Evolutionary conservation across 2,329 filamentous ascomycete genomes (phyloP), one percentile per base, ranked within the genome.

Genomic region (Plenodomus biglobosus): DNA sequence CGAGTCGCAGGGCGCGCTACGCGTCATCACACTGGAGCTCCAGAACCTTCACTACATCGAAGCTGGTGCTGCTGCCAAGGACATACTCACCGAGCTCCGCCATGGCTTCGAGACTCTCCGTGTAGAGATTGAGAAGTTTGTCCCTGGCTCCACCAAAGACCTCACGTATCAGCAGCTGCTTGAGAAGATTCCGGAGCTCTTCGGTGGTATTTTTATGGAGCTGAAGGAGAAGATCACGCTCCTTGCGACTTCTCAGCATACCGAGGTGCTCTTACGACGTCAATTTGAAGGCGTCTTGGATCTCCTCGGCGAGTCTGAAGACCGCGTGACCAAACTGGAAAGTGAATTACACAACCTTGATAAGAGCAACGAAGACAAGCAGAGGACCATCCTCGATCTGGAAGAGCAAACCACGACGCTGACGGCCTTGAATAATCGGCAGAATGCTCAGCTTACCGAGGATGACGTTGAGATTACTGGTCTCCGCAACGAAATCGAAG

Each of bases 1-100:
- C 32, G 66, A 74, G 16, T 69, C 72, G 4, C 69, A 72, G 50
- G 66, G 73, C 3, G 64, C 70, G 5, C 64, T 78, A 2, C 66
- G 74, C 22, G 65, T 77, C 34, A 58, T 78, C 13, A 64, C 70
- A 8, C 71, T 78, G 18, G 74, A 77, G 50, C 61, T 78, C 3
- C 65, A 74, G 45, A 72, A 72, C 22, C 68, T 78, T 16, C 70
- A 74, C 20, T 72, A 77, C 50, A 57, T 72, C 4, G 60, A 64
- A 13, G 56, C 62, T 1, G 69, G 71, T 15, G 56, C 66, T 15
- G 61, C 59, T 7, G 58, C 64, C 19, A 57, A 65, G 13, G 61
- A 61, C 30, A 71, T 78, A 19, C 54, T 78, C 17, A 52, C 59
- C 19, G 68, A 66, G 42, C 67, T 78, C 38, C 74, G 75, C 18